Evolutionary conservation across 176 grass and related monocot species (phyloP).

Genomic region (Ensete glaucum): DNA sequence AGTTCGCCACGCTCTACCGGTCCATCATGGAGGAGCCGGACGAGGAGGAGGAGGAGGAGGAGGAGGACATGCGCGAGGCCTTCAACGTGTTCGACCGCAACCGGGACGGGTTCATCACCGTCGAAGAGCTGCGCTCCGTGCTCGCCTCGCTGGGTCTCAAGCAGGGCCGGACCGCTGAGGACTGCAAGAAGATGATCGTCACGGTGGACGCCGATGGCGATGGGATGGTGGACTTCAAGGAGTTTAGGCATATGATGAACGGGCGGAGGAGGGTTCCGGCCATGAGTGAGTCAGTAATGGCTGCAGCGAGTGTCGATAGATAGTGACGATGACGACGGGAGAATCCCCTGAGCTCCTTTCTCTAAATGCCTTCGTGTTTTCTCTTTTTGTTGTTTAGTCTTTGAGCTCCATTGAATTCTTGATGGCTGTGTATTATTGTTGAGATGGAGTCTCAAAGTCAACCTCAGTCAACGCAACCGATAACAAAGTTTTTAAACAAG

Average conservation of each 20-base stretch:
- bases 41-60: slow-evolving; percentile 12
- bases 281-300: not conserved
- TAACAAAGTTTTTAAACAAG: too few species aligned
- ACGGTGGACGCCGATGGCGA: slow-evolving; percentile 12
- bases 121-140: slow-evolving; percentile 15
- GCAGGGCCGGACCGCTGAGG: slow-evolving; percentile 8
- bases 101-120: slow-evolving; percentile 16
- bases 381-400: too few species aligned
- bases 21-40: slow-evolving; percentile 7
- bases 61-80: slow-evolving; percentile 17
- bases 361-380: too few species aligned
- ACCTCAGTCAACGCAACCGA: too few species aligned
- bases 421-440: too few species aligned
- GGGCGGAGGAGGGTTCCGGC: not conserved
- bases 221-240: slow-evolving; percentile 10
- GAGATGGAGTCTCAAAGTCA: too few species aligned
- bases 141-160: slow-evolving; percentile 5
- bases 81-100: slow-evolving; percentile 21
- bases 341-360: too few species aligned
- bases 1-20: slow-evolving; percentile 10
- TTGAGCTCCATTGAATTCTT: too few species aligned
- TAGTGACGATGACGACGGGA: too few species aligned
- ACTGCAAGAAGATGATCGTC: slow-evolving; percentile 9
- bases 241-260: slow-evolving; percentile 11
- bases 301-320: too few species aligned